Evolutionary conservation across 129 eudicot genomes (phyloP), one percentile per base, ranked within the genome.

Genomic region (Sambucus nigra): DNA sequence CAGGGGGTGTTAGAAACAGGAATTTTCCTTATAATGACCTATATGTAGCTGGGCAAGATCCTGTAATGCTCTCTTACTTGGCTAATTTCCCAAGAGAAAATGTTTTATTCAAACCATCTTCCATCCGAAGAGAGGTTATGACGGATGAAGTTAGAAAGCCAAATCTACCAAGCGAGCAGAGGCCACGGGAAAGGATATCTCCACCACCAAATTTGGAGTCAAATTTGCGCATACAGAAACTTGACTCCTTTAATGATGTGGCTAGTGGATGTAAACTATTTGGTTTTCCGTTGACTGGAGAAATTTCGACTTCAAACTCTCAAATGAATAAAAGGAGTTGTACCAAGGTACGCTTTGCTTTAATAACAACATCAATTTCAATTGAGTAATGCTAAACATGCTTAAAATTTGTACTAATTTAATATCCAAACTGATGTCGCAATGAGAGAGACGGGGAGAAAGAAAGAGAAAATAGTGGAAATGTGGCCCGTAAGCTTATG

Each of bases 301-400:
- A 69, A 42, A 60, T 79, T 49, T 26, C 84, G 8, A 51, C 62
- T 17, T 41, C 62, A 25, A 73, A 66, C 25, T 65, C 82, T 55
- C 80, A 74, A 63, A 70, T 2, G 12, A 71, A 76, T 66, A 84
- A 75, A 67, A 80, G 97, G 71, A 84, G 92, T 60, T 84, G 95
- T 45, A 88, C 82, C 18, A 88, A 88, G 83, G 97, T 81, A 70
- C 67, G 72, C 20, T 38, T 58, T 17, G 72, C 20, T 38, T 58
- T 17, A 29, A 29, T 29, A 29, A 29, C 35, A 29, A 4, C 5
- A 3, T 29, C 8, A 4, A 8, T 29, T 29, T 29, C 8, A 29
- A 29, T 29, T 29, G 35, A 8, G 35, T 8, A 29, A 29, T 29
- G 35, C 35, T 29, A 29, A 3, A 3, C 35, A 29, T 29, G n/a